Percentiles rank a stretch among this genome's conserved stretches.
Evolutionary conservation across 2,329 filamentous ascomycete genomes (phyloP).

Genomic region (Tolypocladium tundrense): DNA sequence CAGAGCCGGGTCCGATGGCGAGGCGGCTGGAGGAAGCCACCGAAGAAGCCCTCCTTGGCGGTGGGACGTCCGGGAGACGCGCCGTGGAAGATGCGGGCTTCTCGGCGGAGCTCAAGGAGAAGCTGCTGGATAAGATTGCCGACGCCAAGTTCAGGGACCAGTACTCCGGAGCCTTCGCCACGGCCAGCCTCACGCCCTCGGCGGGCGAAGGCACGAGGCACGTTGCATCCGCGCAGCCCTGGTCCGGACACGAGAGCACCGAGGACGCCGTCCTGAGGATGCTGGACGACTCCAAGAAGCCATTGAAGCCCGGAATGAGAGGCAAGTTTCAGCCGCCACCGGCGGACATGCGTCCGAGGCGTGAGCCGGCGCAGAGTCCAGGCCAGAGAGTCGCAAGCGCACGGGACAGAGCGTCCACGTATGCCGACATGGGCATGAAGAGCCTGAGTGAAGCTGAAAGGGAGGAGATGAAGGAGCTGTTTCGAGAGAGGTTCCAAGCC

Average conservation of each 20-base stretch:
- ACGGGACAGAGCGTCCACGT: constrained; percentile 45
- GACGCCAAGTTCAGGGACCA: constrained; percentile 44
- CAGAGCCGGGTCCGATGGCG: constrained; percentile 36
- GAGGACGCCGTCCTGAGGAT: constrained; percentile 76
- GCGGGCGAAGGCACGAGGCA: constrained; percentile 59
- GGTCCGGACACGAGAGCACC: constrained; percentile 67
- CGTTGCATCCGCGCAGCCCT: constrained; percentile 57
- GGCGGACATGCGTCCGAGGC: constrained; percentile 42
- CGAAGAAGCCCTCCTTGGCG: constrained; percentile 49
- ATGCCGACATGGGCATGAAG: constrained; percentile 36
- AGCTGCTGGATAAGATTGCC: constrained; percentile 45
- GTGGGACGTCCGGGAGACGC: constrained; percentile 47
- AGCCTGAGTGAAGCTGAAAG: constrained; percentile 61
- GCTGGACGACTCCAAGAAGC: constrained; percentile 70
- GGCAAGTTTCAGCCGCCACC: constrained; percentile 35
- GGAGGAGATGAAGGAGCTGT: constrained; percentile 58
- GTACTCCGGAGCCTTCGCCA: constrained; percentile 35
- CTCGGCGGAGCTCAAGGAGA: constrained; percentile 50
- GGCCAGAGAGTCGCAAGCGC: constrained; percentile 42
- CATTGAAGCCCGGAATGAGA: constrained; percentile 42
- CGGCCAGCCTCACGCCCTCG: constrained; percentile 39
- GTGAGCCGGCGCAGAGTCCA: constrained; percentile 25
- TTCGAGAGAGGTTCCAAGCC: constrained; percentile 73
- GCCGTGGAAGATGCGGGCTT: constrained; percentile 54
- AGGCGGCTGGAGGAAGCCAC: constrained; percentile 52